Evolutionary conservation across 495 filamentous ascomycete genomes (phyloP).

Genomic region (Penicillium salamii): DNA sequence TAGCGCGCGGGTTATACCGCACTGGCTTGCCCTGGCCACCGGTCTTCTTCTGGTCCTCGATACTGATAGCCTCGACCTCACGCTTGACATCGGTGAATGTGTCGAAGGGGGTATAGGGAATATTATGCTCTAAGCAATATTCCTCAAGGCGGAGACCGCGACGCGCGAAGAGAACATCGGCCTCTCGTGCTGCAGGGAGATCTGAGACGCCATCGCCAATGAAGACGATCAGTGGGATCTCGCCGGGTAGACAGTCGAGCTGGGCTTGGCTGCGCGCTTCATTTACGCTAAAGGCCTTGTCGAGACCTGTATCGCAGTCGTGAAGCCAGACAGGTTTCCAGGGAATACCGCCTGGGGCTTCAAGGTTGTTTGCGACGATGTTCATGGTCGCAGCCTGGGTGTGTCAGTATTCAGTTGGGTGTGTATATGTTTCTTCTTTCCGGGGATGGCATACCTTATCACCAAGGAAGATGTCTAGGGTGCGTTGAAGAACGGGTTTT

Average conservation of each 20-base stretch:
- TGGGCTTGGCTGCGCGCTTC: constrained; percentile 56
- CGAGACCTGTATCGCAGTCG: constrained; percentile 64
- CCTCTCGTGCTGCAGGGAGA: constrained; percentile 67
- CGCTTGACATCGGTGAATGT: constrained; percentile 66
- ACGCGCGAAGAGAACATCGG: constrained; percentile 74
- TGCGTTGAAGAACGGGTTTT: constrained; percentile 61
- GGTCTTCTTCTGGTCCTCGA: constrained; percentile 63
- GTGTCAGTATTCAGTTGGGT: constrained; percentile 8
- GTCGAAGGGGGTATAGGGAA: constrained; percentile 63
- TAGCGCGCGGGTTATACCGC: constrained; percentile 67
- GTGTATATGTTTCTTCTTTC: too few relatives aligned
- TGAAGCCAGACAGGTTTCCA: constrained; percentile 75
- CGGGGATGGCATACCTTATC: constrained; percentile 43
- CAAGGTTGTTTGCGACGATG: constrained; percentile 70
- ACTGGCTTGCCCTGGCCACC: constrained; percentile 59
- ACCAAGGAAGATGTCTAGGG: constrained; percentile 64
- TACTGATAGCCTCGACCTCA: constrained; percentile 58
- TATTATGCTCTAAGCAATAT: constrained; percentile 64
- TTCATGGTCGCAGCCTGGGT: constrained; percentile 54
- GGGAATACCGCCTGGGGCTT: constrained; percentile 55
- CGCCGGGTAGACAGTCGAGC: constrained; percentile 53
- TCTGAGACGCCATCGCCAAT: constrained; percentile 79
- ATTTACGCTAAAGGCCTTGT: constrained; percentile 65
- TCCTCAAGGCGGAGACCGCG: constrained; percentile 67
- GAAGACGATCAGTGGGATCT: constrained; percentile 70